Base-by-base conservation (phyloP, 257 asterid species). In the Coffea canephora region DNA sequence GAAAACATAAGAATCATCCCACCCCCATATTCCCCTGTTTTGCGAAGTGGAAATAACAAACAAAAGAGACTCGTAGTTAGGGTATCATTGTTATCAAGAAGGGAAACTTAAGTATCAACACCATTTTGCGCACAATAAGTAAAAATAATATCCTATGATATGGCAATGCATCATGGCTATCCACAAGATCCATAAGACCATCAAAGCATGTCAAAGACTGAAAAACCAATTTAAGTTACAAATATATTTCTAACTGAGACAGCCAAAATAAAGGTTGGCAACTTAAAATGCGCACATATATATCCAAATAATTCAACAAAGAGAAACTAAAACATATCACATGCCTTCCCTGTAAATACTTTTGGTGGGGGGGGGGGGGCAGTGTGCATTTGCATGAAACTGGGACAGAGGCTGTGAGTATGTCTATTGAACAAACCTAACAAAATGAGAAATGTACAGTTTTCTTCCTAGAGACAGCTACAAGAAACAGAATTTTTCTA, bases 1-100 rank as follows among this genome's bases (percentile, higher is more conserved):
- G 88, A 82, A 92, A 79, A 95, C 83, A 45, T 87, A 87, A 14
- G 98, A 91, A 85, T 95, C 98, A 77, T 95, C 99, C 99, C 98
- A 95, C 78, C 99, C 97, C 99, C 99, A 95, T 81, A 85, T 73
- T 77, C 92, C 98, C 84, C 98, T 95, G 93, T 70, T 74, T 80
- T 69, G 69, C 77, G 70, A 81, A 59, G 68, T 61, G 66, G 21
- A 61, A 34, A 54, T 69, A 54, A 14, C 12, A 31, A 79, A 36
- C 41, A 83, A 23, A 69, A 23, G 11, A 61, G 70, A 14, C 31
- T 11, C 18, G n/a, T n/a, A 36, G 41, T 25, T 45, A 46, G 57
- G 23, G 31, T 43, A 39, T 36, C 66, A 62, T 69, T 71, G 21
- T 57, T 31, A 64, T 61, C 50, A 43, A 71, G n/a, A 43, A 34